These are phyloP conservation scores for Termitomyces sp. DNA, from an alignment of 768 basidiomycete genomes.

Conservation along the genomic window DNA sequence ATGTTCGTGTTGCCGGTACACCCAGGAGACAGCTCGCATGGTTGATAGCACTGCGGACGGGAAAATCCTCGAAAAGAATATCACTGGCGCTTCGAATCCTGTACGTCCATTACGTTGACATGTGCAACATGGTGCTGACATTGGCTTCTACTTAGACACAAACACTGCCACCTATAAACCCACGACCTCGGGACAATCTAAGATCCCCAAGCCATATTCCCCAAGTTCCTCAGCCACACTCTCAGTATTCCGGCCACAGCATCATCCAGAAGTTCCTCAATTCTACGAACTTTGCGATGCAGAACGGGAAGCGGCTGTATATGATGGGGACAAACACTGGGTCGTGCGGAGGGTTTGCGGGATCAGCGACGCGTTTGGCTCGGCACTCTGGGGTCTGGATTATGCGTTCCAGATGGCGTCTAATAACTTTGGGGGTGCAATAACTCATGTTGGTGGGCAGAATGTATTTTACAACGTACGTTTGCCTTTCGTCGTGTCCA, in stretches of 20 bases:
- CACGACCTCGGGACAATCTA: slow-evolving; percentile 39
- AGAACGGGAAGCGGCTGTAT: too few relatives aligned
- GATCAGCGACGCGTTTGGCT: too few relatives aligned
- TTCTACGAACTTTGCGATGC: too few relatives aligned
- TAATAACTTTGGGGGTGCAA: too few relatives aligned
- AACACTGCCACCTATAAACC: slow-evolving; percentile 69
- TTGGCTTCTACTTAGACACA: slow-evolving; percentile 38
- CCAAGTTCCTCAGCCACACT: slow-evolving; percentile 57
- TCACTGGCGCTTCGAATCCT: slow-evolving; percentile 11
- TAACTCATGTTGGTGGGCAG: too few relatives aligned
- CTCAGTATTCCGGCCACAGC: slow-evolving; percentile 27
- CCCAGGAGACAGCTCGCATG: slow-evolving; percentile 61
- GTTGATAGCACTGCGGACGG: slow-evolving; percentile 44
- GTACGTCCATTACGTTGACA: background rate
- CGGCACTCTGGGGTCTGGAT: slow-evolving; percentile 60
- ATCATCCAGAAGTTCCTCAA: too few relatives aligned
- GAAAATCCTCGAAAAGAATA: slow-evolving; percentile 18
- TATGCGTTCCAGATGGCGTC: too few relatives aligned
- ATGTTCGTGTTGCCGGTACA: slow-evolving; percentile 74
- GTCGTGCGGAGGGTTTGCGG: too few relatives aligned
- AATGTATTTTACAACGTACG: too few relatives aligned
- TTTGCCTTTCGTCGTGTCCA: too few relatives aligned
- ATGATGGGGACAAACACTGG: too few relatives aligned
- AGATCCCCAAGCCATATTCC: slow-evolving; percentile 43
- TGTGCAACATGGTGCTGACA: background rate